These are phyloP conservation scores for Coix lacrymajobi DNA, from an alignment of 176 grass and related monocot genomes.

Conservation along the genomic window DNA sequence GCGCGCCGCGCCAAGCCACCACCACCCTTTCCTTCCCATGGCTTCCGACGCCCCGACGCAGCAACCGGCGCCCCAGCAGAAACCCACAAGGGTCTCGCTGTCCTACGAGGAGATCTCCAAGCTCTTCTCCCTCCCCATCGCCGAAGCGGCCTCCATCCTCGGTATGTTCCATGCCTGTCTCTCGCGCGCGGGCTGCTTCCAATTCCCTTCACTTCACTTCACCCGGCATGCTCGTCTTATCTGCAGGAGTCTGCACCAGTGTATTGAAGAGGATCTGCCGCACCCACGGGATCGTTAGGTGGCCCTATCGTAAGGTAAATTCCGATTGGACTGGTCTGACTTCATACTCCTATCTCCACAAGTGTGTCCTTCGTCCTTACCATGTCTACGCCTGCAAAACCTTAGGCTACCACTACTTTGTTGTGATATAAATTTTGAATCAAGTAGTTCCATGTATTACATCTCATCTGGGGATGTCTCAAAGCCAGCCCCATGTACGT, in stretches of 20 bases:
- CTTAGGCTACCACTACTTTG: not conserved
- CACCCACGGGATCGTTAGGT: conserved; percentile 80
- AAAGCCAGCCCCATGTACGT: not conserved
- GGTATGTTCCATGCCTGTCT: conserved; percentile 24
- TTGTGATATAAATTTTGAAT: not conserved
- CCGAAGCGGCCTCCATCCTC: conserved; percentile 79
- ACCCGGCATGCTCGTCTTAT: not conserved
- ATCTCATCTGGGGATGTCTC: not conserved
- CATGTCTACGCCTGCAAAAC: not conserved
- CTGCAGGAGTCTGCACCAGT: conserved; percentile 80
- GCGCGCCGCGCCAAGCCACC: too few relatives aligned
- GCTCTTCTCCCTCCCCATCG: conserved; percentile 86
- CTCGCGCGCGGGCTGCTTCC: not conserved
- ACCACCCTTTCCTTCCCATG: not conserved
- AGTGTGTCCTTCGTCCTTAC: not conserved
- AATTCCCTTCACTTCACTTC: not conserved
- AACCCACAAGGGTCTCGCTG: conserved; percentile 48
- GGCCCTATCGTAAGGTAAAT: conserved; percentile 89
- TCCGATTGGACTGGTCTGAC: not conserved
- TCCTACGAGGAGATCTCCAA: conserved; percentile 92
- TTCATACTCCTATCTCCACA: not conserved
- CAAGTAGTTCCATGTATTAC: not conserved
- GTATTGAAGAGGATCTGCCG: conserved; percentile 95
- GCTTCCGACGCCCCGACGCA: conserved; percentile 28
- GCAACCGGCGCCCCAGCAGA: not conserved